Evolutionary conservation across 2,329 filamentous ascomycete genomes (phyloP).

Genomic region (Clarireedia sp.): DNA sequence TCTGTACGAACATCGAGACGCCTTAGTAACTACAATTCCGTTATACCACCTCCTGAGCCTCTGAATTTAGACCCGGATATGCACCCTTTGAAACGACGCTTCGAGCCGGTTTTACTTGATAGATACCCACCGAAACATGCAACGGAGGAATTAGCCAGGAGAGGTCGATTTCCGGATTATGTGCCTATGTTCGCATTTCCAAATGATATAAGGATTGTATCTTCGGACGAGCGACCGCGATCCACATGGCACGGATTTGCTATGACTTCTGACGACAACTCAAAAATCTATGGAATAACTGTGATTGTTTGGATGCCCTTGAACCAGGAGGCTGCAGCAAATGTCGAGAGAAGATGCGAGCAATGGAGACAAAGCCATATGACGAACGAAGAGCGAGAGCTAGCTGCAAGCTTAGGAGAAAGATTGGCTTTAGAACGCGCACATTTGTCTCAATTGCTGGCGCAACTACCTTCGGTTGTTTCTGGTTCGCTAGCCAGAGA

Average conservation of each 20-base stretch:
- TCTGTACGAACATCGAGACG: constrained; percentile 77
- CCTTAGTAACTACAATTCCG: constrained; percentile 95
- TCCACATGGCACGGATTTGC: constrained; percentile 99
- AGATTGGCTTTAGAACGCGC: constrained; percentile 81
- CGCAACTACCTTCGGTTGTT: constrained; percentile 69
- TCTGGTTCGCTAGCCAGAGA: constrained; percentile 80
- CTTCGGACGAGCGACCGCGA: constrained; percentile 51
- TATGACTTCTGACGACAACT: constrained; percentile 90
- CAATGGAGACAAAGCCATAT: constrained; percentile 80
- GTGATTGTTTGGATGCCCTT: constrained; percentile 90
- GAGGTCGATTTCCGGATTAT: constrained; percentile 90
- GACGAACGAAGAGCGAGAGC: constrained; percentile 82
- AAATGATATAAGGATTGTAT: constrained; percentile 12
- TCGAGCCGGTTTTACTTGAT: constrained; percentile 93
- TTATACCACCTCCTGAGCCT: constrained; percentile 88
- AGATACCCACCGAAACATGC: constrained; percentile 82
- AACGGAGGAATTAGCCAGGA: constrained; percentile 68
- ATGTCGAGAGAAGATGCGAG: constrained; percentile 75
- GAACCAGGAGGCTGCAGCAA: constrained; percentile 71
- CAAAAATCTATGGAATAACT: constrained; percentile 85
- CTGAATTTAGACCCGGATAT: constrained; percentile 84
- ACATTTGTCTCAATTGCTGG: constrained; percentile 79
- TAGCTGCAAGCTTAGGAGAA: constrained; percentile 86
- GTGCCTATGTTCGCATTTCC: constrained; percentile 48
- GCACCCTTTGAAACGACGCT: constrained; percentile 88